Evolutionary conservation across 306 rosid genomes (phyloP).

Genomic region (Vigna unguiculata): DNA sequence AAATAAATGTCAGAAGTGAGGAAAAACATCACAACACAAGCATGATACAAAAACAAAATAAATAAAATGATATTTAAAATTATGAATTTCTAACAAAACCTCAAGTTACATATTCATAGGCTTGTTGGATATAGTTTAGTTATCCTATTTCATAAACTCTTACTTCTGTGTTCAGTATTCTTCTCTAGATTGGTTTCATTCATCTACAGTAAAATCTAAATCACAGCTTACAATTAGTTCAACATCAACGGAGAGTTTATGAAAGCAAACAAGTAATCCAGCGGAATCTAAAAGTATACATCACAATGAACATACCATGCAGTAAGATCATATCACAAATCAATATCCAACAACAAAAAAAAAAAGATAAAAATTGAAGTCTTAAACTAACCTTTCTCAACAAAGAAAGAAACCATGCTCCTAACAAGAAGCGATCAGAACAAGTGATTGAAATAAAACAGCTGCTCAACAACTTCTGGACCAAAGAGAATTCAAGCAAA

Average conservation of each 20-base stretch:
- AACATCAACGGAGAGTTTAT: neutral
- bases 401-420: conserved; percentile 49
- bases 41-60: neutral
- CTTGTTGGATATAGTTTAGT: neutral
- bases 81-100: neutral
- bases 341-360: conserved; percentile 13
- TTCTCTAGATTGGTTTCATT: conserved; percentile 14
- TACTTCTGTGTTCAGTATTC: neutral
- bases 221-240: neutral
- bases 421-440: conserved; percentile 49
- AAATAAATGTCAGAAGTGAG: neutral
- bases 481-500: conserved; percentile 51
- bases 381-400: conserved; percentile 57
- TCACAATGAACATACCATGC: conserved; percentile 3
- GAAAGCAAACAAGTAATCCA: neutral
- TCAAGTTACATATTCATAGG: neutral
- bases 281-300: neutral
- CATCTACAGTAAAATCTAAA: conserved; percentile 1
- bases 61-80: neutral
- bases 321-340: neutral
- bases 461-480: conserved; percentile 58
- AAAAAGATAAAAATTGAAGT: neutral
- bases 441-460: conserved; percentile 49
- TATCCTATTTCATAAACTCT: neutral
- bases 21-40: neutral